These are phyloP conservation scores for Rhizopus delemar DNA, from an alignment of 371 early-diverging fungal genomes.

Conservation along the genomic window DNA sequence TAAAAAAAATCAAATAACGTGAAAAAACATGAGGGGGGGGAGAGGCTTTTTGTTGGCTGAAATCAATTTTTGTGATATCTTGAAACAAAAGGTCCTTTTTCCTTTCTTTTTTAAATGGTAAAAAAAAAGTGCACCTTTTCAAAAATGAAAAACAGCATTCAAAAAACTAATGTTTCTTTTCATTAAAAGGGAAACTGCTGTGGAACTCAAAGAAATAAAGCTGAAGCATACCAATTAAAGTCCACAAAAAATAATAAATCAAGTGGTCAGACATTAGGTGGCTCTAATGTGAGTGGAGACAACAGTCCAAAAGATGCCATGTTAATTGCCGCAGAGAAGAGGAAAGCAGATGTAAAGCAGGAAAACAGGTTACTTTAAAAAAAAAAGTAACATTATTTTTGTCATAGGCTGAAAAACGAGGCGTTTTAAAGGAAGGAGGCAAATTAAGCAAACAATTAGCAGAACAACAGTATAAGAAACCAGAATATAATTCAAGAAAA, in stretches of 20 bases:
- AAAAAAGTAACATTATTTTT: background rate
- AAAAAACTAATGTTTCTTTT: background rate
- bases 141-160: background rate
- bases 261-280: constrained; percentile 18
- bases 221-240: constrained; percentile 16
- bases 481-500: constrained; percentile 3
- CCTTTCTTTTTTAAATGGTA: constrained; percentile 7
- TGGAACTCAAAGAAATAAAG: constrained; percentile 22
- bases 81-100: background rate
- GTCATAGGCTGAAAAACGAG: constrained; percentile 39
- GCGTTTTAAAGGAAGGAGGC: constrained; percentile 32
- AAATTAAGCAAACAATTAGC: constrained; percentile 40
- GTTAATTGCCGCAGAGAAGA: constrained; percentile 40
- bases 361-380: background rate
- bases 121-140: background rate
- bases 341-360: constrained; percentile 28
- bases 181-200: constrained; percentile 23
- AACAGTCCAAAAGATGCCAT: constrained; percentile 31
- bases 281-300: constrained; percentile 8
- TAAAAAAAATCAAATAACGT: too few species aligned
- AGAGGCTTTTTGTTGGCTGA: too few species aligned
- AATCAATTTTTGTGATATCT: too few species aligned
- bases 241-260: constrained; percentile 11
- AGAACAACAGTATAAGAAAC: constrained; percentile 24
- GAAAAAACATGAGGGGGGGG: too few species aligned